Evolutionary conservation across 768 basidiomycete species (phyloP).

Genomic region (Mycena galopus): DNA sequence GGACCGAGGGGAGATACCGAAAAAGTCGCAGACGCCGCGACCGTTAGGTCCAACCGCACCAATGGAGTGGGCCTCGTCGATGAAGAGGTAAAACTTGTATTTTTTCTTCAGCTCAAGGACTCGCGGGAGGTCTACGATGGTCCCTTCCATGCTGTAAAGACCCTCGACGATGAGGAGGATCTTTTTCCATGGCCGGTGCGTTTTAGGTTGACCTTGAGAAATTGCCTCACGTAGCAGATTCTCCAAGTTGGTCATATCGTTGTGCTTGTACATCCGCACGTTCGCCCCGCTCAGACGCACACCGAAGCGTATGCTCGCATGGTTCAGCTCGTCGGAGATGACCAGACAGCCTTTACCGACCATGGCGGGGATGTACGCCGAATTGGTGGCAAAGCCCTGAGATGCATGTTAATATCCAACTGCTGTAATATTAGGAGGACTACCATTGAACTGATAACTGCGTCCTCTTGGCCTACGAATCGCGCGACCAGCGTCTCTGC

Average conservation of each 20-base stretch:
- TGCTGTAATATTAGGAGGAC: no score
- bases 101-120: constrained; percentile 90
- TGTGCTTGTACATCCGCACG: constrained; percentile 97
- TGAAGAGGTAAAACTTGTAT: constrained; percentile 98
- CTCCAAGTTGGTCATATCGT: constrained; percentile 90
- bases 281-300: constrained; percentile 89
- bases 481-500: constrained; percentile 90
- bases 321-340: constrained; percentile 97
- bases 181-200: constrained; percentile 99
- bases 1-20: constrained; percentile 80
- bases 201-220: constrained; percentile 97
- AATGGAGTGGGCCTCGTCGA: constrained; percentile 98
- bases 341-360: constrained; percentile 92
- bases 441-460: constrained; percentile 75
- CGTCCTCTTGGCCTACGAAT: constrained; percentile 92
- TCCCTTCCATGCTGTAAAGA: constrained; percentile 99
- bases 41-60: constrained; percentile 96
- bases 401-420: constrained; percentile 41
- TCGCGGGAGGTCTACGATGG: constrained; percentile 84
- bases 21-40: constrained; percentile 96
- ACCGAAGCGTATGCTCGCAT: constrained; percentile 95
- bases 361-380: constrained; percentile 92
- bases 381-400: constrained; percentile 98
- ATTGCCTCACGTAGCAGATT: constrained; percentile 87
- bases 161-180: constrained; percentile 96